Evolutionary conservation across 345 rosid genomes (phyloP).

Genomic region (Brassica carinata): DNA sequence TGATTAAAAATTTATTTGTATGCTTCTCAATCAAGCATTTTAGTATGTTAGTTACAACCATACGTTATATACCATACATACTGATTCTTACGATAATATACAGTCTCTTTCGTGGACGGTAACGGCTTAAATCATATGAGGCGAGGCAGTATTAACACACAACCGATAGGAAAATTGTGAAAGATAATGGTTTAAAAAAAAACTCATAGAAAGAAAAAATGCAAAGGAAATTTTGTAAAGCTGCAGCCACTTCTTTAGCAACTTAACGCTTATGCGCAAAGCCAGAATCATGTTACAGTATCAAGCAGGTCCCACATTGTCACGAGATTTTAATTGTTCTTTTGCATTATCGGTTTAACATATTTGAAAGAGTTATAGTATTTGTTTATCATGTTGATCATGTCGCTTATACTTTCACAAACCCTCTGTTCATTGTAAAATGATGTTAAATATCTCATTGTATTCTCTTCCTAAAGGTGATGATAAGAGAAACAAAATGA

Average conservation of each 20-base stretch:
- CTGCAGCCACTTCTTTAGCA: background rate
- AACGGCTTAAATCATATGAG: slow-evolving; percentile 5
- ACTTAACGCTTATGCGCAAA: slow-evolving; percentile 30
- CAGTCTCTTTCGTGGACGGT: slow-evolving; percentile 4
- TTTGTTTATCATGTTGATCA: slow-evolving; percentile 24
- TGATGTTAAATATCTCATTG: background rate
- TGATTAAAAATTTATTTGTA: background rate
- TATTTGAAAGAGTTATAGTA: background rate
- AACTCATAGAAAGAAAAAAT: background rate
- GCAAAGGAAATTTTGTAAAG: background rate
- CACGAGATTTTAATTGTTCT: slow-evolving; percentile 26
- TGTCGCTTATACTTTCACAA: background rate
- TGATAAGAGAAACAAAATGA: background rate
- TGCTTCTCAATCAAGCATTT: background rate
- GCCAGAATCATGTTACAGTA: slow-evolving; percentile 23
- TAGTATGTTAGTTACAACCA: background rate
- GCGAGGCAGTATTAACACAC: background rate
- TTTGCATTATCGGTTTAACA: slow-evolving; percentile 13
- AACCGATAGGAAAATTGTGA: background rate
- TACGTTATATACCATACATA: background rate
- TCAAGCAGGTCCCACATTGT: slow-evolving; percentile 27
- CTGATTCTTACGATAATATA: background rate
- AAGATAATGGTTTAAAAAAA: background rate
- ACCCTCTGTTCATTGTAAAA: background rate
- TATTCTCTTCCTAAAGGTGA: background rate